Base-by-base conservation (phyloP, 169 alveolate genomes). In the Cryptosporidium xiaoi region DNA sequence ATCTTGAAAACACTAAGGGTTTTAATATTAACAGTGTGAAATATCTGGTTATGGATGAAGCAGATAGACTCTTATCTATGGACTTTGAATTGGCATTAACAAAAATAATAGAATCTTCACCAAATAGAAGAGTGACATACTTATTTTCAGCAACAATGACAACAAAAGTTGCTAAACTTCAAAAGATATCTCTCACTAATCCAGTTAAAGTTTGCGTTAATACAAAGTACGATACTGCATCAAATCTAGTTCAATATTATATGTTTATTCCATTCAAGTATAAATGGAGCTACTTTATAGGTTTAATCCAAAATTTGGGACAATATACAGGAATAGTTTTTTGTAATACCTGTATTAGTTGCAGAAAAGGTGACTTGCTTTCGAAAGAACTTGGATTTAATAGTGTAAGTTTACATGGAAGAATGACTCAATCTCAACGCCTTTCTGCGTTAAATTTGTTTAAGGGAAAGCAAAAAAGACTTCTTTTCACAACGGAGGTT, bases 81-180 rank as follows among this genome's bases (percentile, higher is more conserved):
- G 99, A 98, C 93, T 98, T 98, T 82, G 99, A 98, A 84, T 97
- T 97, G 66, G 97, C 98, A 56, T 96, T 98, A 64, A 97, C 97
- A 91, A 95, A 96, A 84, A 97, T 98, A 33, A 90, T 98, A 44
- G 92, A 94, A 33, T 96, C 94, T 46, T 90, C 94, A 3, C 99
- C 99, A 18, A 91, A 93, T 24, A 97, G 95, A 31, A 91, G 99
- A 89, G 95, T 91, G 66, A 98, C 99, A 18, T 97, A 92, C 90
- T 95, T 98, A 82, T 98, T 97, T 92, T 96, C 99, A 29, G 99
- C 99, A 12, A 98, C 99, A 0, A 98, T 98, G 99, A 98, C 99
- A 13, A 94, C 95, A 68, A 98, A 97, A 92, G 99, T 97, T 16
- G 93, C 98, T 36, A 98, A 98, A 93, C 92, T 98, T 66, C 97